phyloP scores from a whole-genome alignment of 2,329 filamentous ascomycete species.

The Eutypa lata region DNA sequence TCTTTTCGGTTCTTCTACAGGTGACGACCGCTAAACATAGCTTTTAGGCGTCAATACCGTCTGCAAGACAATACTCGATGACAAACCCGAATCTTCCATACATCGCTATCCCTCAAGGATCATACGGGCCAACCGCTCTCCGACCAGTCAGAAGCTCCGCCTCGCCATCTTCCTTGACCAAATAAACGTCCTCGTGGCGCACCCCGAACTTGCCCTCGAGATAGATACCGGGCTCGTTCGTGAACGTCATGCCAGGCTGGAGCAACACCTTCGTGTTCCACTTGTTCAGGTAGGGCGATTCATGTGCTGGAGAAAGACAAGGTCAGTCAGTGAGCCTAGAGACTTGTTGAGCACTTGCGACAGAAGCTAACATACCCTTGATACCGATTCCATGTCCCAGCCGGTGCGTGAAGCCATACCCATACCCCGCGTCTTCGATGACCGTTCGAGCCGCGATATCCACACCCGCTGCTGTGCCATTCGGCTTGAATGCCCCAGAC shows the following conservation, averaged over 20 bases:
- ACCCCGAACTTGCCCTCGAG: constrained; percentile 58
- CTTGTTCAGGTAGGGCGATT: constrained; percentile 63
- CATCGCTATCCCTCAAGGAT: constrained; percentile 39
- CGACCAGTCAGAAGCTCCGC: constrained; percentile 54
- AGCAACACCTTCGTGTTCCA: constrained; percentile 49
- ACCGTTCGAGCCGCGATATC: constrained; percentile 58
- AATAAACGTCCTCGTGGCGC: constrained; percentile 59
- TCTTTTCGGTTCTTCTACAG: too few relatives aligned
- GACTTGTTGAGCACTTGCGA: background rate
- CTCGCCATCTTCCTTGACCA: constrained; percentile 51
- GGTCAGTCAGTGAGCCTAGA: background rate
- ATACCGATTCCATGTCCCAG: constrained; percentile 64
- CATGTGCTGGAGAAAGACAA: constrained; percentile 42
- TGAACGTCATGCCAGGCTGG: constrained; percentile 59
- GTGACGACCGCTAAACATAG: too few relatives aligned
- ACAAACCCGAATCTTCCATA: too few relatives aligned
- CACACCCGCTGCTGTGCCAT: constrained; percentile 54
- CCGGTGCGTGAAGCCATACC: constrained; percentile 57
- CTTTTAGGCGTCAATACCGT: too few relatives aligned
- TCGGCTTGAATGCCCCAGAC: constrained; percentile 45
- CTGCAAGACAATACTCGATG: too few relatives aligned
- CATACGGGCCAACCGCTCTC: constrained; percentile 49
- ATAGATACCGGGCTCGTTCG: constrained; percentile 62
- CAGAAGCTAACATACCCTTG: constrained; percentile 36
- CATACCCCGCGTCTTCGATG: constrained; percentile 58